A percentile compares a stretch with the other conserved stretches of the same genome.
Conservation (phyloP, 495 filamentous ascomycete species). For the Glarea lozoyensis region DNA sequence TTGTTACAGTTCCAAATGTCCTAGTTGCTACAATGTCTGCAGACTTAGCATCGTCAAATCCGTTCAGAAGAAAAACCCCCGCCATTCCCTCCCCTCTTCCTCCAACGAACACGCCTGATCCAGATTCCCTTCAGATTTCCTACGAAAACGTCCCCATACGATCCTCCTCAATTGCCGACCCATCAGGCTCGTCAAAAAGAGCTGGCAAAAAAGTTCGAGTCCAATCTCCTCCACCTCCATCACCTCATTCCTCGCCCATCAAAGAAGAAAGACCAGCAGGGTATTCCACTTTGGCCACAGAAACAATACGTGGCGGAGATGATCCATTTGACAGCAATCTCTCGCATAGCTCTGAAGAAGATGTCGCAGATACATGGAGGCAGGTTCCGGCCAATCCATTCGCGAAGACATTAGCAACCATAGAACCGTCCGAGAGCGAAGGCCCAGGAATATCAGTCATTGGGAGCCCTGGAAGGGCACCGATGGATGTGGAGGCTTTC, state of each 20-base stretch:
- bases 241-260: conserved; percentile 31
- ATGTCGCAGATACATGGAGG: not conserved
- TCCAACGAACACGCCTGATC: not conserved
- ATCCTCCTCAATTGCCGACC: conserved; percentile 4
- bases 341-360: conserved; percentile 16
- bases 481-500: conserved; percentile 55
- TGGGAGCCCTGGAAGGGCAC: conserved; percentile 25
- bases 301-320: conserved; percentile 18
- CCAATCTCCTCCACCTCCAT: conserved; percentile 45
- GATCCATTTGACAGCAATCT: conserved; percentile 17
- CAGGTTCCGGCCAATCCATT: conserved; percentile 41
- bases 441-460: conserved; percentile 11
- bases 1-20: conserved; percentile 6
- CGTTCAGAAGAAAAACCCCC: conserved; percentile 21
- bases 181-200: conserved; percentile 22
- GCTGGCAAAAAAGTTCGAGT: conserved; percentile 46
- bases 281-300: conserved; percentile 23
- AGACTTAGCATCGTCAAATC: conserved; percentile 21
- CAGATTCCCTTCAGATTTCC: conserved; percentile 1
- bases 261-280: conserved; percentile 16
- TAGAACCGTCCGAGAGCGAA: conserved; percentile 27
- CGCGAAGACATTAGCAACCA: conserved; percentile 34
- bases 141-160: conserved; percentile 7
- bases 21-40: conserved; percentile 11
- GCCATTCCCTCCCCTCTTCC: conserved; percentile 2